Evolutionary conservation across 768 basidiomycete species (phyloP), one percentile per base, ranked within the genome.

Genomic region (Leccinum uliginosum): DNA sequence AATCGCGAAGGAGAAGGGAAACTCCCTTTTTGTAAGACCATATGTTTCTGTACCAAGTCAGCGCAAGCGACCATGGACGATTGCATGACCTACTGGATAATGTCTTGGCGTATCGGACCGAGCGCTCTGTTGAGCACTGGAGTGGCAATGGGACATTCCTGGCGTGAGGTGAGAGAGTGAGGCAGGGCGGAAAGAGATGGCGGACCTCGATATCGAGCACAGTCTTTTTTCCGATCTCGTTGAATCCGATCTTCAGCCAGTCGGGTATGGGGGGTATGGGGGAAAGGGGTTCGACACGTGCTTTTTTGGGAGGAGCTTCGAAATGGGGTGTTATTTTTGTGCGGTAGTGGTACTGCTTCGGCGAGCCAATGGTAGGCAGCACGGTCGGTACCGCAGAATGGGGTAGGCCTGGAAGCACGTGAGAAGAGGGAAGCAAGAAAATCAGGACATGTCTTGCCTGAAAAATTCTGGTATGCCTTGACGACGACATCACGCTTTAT

Each of bases 311-410:
- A 0, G 93, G 86, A 0, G 85, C 81, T 23, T 94, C 91, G 59
- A 98, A 98, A 69, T 99, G 97, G 0, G 97, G 97, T 0, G 97
- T 98, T 53, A 99, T 86, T 74, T 99, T 99, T 2, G 97, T 99
- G 30, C 96, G 84, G 70, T 99, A 99, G 51, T 80, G 83, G 69
- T 96, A 98, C 53, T 95, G 85, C 50, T 91, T 76, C 0, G 96
- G 97, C 0, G 91, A 93, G n/a, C 84, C 81, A 7, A 93, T 84
- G 0, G 94, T 97, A 0, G 84, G 73, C 38, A 80, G 78, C 19
- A 93, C 84, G 0, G 70, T 52, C 8, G 96, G 94, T 2, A 96
- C 73, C 0, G 75, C 70, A 0, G 78, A 67, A 3, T 78, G 65
- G 3, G 82, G 71, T 0, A 97, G 76, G 26, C 78, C 89, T 55